Evolutionary conservation across 2,329 filamentous ascomycete species (phyloP).

Genomic region (Arthroderma sp.): DNA sequence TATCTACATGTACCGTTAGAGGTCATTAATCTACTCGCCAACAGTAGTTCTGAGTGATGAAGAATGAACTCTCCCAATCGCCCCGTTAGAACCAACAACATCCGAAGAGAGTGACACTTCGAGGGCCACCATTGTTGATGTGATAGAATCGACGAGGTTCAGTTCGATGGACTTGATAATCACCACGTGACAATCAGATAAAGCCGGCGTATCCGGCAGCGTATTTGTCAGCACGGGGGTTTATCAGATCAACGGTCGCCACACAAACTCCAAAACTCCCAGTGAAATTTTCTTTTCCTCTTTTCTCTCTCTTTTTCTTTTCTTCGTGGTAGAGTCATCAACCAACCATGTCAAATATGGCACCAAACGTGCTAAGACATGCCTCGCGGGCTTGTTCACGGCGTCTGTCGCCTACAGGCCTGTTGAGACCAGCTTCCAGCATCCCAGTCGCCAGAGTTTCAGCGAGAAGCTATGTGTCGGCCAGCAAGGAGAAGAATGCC

Average conservation of each 20-base stretch:
- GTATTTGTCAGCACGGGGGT: background rate
- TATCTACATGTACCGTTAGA: too few relatives aligned
- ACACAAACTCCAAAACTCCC: background rate
- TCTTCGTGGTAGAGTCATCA: background rate
- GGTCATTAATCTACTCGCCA: too few relatives aligned
- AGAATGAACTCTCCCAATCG: too few relatives aligned
- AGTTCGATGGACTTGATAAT: too few relatives aligned
- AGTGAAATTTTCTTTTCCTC: background rate
- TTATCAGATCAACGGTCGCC: background rate
- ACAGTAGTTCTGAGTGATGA: too few relatives aligned
- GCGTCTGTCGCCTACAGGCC: constrained; percentile 31
- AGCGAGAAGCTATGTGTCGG: constrained; percentile 65
- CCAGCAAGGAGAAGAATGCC: constrained; percentile 55
- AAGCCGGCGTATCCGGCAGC: too few relatives aligned
- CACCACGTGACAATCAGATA: too few relatives aligned
- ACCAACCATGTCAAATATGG: constrained; percentile 46
- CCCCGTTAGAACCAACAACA: too few relatives aligned
- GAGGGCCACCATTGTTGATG: too few relatives aligned
- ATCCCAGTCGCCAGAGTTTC: constrained; percentile 21
- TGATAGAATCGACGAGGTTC: too few relatives aligned
- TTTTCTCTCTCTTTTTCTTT: background rate
- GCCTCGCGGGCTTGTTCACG: constrained; percentile 48
- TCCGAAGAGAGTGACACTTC: too few relatives aligned
- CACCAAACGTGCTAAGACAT: constrained; percentile 61
- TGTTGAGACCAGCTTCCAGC: constrained; percentile 21